Base-by-base conservation (phyloP, 2,329 filamentous ascomycete species). In the Hortaea sp. region DNA sequence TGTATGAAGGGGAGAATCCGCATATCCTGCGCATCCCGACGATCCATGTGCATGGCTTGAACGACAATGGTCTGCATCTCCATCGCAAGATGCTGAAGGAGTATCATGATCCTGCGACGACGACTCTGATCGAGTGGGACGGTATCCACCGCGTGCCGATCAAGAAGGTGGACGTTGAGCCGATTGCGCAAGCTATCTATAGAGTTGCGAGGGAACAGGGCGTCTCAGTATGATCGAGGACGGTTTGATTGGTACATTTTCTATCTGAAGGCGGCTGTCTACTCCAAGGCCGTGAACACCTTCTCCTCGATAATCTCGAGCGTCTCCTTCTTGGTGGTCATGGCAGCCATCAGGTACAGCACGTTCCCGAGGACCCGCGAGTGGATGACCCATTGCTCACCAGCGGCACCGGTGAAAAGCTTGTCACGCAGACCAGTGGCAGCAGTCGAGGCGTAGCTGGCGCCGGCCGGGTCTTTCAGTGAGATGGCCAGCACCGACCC, bases 401-500 rank as follows among this genome's bases (percentile, higher is more conserved):
- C 54, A 1, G 57, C 56, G 2, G 61, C 57, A 2, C 64, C 60
- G 5, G 63, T 57, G 1, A 74, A 61, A 13, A 81, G 59, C 9
- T 65, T 62, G 46, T 76, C 68, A 44, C 78, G 76, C 28, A 81
- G 59, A 0, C 69, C 70, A 12, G 69, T 66, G 2, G 77, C 72
- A 5, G 74, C 77, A 1, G 68, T 77, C 1, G 75, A 79, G 3
- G 70, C 76, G 53, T 81, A 81, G 9, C 77, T 76, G 69, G 53
- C 45, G 13, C 72, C 74, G 29, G 62, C 58, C 3, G 65, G 59
- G 55, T 79, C 76, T 37, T 67, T 66, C 20, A 81, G 53, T 9
- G 71, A 70, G 34, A 94, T 80, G 0, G 83, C 82, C 7, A 92
- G 69, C 1, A 92, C 83, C 2, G 78, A 84, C 0, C 87, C 87